A percentile compares a stretch with the other conserved stretches of the same genome.
These are phyloP conservation scores for Aleurites moluccanus DNA, from an alignment of 441 rosid genomes.

Conservation along the genomic window DNA sequence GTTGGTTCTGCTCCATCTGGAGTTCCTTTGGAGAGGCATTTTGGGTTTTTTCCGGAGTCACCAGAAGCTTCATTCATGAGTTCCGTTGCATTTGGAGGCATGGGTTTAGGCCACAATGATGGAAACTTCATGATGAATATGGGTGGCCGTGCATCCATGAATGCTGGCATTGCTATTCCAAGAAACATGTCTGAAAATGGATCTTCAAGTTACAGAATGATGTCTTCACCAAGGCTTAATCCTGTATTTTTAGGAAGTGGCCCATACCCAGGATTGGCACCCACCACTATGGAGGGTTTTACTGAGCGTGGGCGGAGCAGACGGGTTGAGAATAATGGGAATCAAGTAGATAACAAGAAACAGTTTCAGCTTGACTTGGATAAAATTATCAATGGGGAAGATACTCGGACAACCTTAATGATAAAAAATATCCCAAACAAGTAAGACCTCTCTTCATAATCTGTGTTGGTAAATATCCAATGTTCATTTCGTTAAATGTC, in stretches of 20 bases:
- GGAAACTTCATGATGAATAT: slow-evolving; percentile 66
- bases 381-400: slow-evolving; percentile 75
- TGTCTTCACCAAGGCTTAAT: slow-evolving; percentile 73
- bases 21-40: slow-evolving; percentile 75
- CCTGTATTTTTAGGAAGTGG: slow-evolving; percentile 64
- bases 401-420: slow-evolving; percentile 92
- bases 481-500: not conserved
- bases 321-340: slow-evolving; percentile 63
- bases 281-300: slow-evolving; percentile 62
- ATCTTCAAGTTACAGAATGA: slow-evolving; percentile 69
- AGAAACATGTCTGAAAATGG: slow-evolving; percentile 66
- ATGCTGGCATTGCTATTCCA: slow-evolving; percentile 42
- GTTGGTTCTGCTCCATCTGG: slow-evolving; percentile 99
- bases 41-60: slow-evolving; percentile 80
- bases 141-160: slow-evolving; percentile 54
- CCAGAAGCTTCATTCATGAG: slow-evolving; percentile 64
- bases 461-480: slow-evolving; percentile 3
- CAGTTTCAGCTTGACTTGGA: slow-evolving; percentile 96
- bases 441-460: slow-evolving; percentile 42
- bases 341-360: slow-evolving; percentile 75
- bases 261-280: slow-evolving; percentile 52
- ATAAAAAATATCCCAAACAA: slow-evolving; percentile 98
- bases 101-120: slow-evolving; percentile 56
- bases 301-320: slow-evolving; percentile 67
- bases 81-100: slow-evolving; percentile 52